These are phyloP conservation scores for Epichloe typhina DNA, from an alignment of 2,329 filamentous ascomycete species.

Conservation along the genomic window DNA sequence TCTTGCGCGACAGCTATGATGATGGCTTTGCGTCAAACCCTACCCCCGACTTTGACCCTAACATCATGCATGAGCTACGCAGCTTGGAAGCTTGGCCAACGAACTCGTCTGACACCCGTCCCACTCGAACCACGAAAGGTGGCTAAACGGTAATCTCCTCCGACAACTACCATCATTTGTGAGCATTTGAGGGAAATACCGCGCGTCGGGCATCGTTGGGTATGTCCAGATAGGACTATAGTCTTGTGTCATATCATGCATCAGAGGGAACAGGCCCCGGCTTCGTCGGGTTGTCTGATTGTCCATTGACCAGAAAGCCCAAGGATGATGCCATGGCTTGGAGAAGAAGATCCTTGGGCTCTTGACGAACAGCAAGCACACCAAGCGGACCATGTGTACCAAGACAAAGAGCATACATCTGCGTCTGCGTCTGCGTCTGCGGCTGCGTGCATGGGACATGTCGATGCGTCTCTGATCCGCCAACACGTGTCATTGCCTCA, in stretches of 20 bases:
- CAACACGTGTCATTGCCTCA: conserved; percentile 6
- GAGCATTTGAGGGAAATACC: background rate
- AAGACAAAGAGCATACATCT: background rate
- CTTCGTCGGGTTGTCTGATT: background rate
- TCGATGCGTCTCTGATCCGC: background rate
- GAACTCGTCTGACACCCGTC: background rate
- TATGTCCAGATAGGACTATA: background rate
- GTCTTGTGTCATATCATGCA: background rate
- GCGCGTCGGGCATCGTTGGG: conserved; percentile 6
- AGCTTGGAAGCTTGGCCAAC: background rate
- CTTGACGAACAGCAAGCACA: background rate
- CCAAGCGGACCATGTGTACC: background rate
- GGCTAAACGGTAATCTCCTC: background rate
- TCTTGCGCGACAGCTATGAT: background rate
- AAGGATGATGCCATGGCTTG: background rate
- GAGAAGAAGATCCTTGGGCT: background rate
- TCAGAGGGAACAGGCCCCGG: background rate
- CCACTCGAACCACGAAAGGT: background rate
- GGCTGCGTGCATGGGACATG: background rate
- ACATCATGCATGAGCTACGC: conserved; percentile 1
- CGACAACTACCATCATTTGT: background rate
- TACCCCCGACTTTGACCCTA: background rate
- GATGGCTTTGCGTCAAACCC: background rate
- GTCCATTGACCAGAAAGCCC: background rate
- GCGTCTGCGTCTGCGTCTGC: background rate